These are phyloP conservation scores for Lichtheimia ramosa DNA, from an alignment of 371 early-diverging fungal genomes.

Conservation along the genomic window DNA sequence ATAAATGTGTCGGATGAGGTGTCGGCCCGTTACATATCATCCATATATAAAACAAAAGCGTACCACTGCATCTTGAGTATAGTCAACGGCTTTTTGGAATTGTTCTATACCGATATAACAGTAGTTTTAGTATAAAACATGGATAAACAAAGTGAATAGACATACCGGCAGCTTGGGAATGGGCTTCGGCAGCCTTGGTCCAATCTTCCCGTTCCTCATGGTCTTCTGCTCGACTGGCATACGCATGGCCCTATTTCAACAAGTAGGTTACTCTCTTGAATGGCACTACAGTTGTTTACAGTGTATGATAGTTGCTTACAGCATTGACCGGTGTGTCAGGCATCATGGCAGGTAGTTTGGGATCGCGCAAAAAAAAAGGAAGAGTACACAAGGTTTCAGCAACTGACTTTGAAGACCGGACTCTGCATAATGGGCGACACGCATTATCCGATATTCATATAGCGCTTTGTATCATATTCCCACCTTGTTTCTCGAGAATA, in stretches of 20 bases:
- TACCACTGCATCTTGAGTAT: constrained; percentile 40
- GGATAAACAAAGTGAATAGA: background rate
- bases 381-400: background rate
- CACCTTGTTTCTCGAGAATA: too few species aligned
- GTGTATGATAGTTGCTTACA: constrained; percentile 12
- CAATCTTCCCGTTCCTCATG: constrained; percentile 50
- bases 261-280: background rate
- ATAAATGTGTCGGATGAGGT: background rate
- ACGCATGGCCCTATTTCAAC: constrained; percentile 43
- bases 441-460: too few species aligned
- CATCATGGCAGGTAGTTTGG: constrained; percentile 16
- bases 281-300: too few species aligned
- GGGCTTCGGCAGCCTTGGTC: constrained; percentile 47
- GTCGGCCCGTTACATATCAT: too few species aligned
- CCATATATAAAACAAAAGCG: background rate
- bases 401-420: too few species aligned
- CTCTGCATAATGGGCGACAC: too few species aligned
- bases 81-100: constrained; percentile 35
- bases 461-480: too few species aligned
- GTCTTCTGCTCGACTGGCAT: constrained; percentile 52
- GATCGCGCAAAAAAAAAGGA: background rate
- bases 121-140: background rate
- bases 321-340: constrained; percentile 39
- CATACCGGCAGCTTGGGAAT: constrained; percentile 49
- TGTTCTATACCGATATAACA: constrained; percentile 22